A percentile compares a stretch with the other conserved stretches of the same genome.
phyloP scores from a whole-genome alignment of 2,329 filamentous ascomycete species.

The Nothopassalora personata region DNA sequence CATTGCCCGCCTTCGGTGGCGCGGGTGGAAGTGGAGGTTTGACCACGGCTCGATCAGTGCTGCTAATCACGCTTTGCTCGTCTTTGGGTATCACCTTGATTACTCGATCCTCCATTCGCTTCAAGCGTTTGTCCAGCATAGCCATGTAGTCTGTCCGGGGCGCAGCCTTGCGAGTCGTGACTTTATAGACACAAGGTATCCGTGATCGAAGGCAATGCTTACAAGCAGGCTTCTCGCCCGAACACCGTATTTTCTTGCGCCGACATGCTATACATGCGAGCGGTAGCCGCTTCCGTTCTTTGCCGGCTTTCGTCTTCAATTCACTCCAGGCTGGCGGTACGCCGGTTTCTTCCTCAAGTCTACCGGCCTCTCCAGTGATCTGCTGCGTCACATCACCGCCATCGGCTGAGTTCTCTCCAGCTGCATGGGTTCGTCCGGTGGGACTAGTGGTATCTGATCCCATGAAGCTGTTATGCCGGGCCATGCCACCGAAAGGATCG shows the following conservation, averaged over 20 bases:
- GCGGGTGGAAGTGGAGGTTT: constrained; percentile 66
- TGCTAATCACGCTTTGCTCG: constrained; percentile 62
- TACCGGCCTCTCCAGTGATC: constrained; percentile 6
- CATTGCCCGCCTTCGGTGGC: constrained; percentile 49
- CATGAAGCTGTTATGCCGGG: constrained; percentile 24
- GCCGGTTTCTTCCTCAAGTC: constrained; percentile 11
- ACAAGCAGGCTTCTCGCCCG: constrained; percentile 94
- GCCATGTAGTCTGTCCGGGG: constrained; percentile 98
- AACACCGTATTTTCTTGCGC: constrained; percentile 96
- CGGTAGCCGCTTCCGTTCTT: constrained; percentile 87
- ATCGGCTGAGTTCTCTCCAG: constrained; percentile 11
- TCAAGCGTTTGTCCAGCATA: constrained; percentile 92
- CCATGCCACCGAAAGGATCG: constrained; percentile 17
- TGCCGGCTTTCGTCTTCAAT: constrained; percentile 66
- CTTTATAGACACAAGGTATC: constrained; percentile 96
- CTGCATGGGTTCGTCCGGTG: constrained; percentile 1
- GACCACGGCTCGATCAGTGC: constrained; percentile 73
- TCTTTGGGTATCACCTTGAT: constrained; percentile 91
- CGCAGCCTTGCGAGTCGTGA: constrained; percentile 87
- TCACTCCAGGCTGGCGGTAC: constrained; percentile 45
- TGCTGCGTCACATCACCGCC: constrained; percentile 9
- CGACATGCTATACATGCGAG: constrained; percentile 93
- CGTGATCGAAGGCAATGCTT: constrained; percentile 91
- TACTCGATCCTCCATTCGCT: constrained; percentile 95
- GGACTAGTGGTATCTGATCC: constrained; percentile 31